Conservation (phyloP, 306 rosid species). For the Casuarina cunninghamiana region DNA sequence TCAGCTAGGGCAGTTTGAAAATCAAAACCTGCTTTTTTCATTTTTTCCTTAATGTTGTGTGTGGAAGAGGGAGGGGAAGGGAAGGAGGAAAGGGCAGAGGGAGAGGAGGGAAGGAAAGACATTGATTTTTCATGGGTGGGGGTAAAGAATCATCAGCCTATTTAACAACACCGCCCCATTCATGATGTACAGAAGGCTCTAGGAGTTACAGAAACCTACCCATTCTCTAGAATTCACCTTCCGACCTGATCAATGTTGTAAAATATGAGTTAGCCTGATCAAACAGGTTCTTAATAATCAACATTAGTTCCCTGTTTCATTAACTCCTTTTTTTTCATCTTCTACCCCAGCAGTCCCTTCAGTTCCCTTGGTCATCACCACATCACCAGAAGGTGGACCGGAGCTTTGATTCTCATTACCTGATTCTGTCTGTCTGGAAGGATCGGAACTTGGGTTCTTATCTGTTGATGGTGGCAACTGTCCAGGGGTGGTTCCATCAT, state of each 20-base stretch:
- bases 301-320: constrained; percentile 49
- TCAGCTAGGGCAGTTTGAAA: constrained; percentile 25
- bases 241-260: constrained; percentile 70
- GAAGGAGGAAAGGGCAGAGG: neutral
- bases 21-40: constrained; percentile 19
- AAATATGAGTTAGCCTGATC: constrained; percentile 43
- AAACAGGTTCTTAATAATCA: constrained; percentile 50
- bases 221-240: constrained; percentile 48
- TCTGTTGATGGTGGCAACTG: constrained; percentile 29
- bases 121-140: constrained; percentile 44
- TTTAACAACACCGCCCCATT: constrained; percentile 29
- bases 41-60: constrained; percentile 1
- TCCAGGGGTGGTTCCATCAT: constrained; percentile 38
- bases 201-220: constrained; percentile 47
- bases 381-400: constrained; percentile 23
- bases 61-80: neutral
- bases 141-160: constrained; percentile 57
- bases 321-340: constrained; percentile 35
- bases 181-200: constrained; percentile 41
- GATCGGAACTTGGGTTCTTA: constrained; percentile 28
- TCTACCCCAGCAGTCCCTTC: constrained; percentile 33
- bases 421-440: constrained; percentile 35
- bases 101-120: neutral
- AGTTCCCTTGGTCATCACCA: constrained; percentile 20
- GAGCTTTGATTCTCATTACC: constrained; percentile 39